Evolutionary conservation across 1,284 basidiomycete species (phyloP).

Genomic region (Kalmanozyma brasiliensis): DNA sequence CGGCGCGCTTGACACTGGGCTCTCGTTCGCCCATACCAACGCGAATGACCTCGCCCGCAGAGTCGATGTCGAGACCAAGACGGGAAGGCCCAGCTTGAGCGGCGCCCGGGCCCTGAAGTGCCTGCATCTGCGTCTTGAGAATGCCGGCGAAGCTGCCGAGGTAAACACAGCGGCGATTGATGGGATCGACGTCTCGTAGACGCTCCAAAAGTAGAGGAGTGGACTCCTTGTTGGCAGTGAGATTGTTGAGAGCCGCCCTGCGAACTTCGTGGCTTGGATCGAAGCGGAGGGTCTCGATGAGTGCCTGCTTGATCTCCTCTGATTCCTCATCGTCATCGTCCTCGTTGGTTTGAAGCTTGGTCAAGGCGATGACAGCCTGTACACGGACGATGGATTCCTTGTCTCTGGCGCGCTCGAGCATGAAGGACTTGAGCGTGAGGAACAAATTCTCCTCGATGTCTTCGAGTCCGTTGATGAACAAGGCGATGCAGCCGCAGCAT

Average conservation of each 20-base stretch:
- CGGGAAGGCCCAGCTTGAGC: constrained; percentile 38
- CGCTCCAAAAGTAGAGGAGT: constrained; percentile 80
- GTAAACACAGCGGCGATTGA: constrained; percentile 84
- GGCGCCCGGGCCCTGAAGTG: constrained; percentile 21
- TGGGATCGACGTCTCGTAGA: constrained; percentile 84
- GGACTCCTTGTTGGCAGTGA: constrained; percentile 75
- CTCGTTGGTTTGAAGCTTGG: constrained; percentile 79
- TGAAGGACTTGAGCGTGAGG: constrained; percentile 74
- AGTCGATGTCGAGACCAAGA: constrained; percentile 52
- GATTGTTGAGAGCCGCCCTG: constrained; percentile 82
- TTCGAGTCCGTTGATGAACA: constrained; percentile 52
- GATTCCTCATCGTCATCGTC: constrained; percentile 73
- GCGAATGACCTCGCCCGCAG: constrained; percentile 53
- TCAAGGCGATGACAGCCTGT: constrained; percentile 85
- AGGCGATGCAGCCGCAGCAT: constrained; percentile 77
- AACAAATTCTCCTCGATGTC: constrained; percentile 82
- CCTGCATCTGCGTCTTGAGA: constrained; percentile 32
- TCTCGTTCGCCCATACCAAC: constrained; percentile 90
- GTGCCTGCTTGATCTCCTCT: constrained; percentile 74
- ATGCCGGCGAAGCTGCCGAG: constrained; percentile 69
- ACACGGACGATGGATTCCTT: constrained; percentile 85
- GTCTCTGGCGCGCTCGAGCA: constrained; percentile 84
- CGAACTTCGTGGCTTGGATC: constrained; percentile 87
- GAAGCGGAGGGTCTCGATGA: constrained; percentile 79
- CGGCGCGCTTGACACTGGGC: constrained; percentile 80